Percentiles rank a stretch among this genome's conserved stretches.
These are phyloP conservation scores for Russula foetens DNA, from an alignment of 768 basidiomycete species.

Conservation along the genomic window DNA sequence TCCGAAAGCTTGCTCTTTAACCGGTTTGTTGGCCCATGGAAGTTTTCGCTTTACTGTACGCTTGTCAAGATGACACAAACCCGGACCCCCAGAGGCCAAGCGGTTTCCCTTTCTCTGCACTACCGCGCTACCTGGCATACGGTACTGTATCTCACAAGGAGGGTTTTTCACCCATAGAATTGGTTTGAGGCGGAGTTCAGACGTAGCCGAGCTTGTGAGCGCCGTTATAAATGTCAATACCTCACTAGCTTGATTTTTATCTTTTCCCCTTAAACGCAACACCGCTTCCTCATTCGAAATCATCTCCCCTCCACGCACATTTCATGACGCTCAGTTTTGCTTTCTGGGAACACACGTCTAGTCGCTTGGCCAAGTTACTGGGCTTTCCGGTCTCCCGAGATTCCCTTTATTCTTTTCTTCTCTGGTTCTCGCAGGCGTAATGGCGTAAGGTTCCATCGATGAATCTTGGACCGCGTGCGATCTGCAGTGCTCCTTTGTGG, in stretches of 20 bases:
- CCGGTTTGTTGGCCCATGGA: background rate
- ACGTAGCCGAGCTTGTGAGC: background rate
- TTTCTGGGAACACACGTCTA: background rate
- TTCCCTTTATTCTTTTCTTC: background rate
- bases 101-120: no score
- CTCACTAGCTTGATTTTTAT: background rate
- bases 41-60: background rate
- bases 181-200: background rate
- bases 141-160: no score
- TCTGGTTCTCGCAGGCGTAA: background rate
- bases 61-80: background rate
- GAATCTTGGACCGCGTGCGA: background rate
- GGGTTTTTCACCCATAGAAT: background rate
- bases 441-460: background rate
- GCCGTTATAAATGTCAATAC: background rate
- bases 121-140: background rate
- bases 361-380: background rate
- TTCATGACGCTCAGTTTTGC: slow-evolving; percentile 6
- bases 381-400: background rate
- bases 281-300: background rate
- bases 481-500: background rate
- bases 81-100: background rate
- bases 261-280: background rate
- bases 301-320: background rate
- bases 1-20: background rate